Conservation (phyloP, 306 rosid species). For the Malus sylvestris region DNA sequence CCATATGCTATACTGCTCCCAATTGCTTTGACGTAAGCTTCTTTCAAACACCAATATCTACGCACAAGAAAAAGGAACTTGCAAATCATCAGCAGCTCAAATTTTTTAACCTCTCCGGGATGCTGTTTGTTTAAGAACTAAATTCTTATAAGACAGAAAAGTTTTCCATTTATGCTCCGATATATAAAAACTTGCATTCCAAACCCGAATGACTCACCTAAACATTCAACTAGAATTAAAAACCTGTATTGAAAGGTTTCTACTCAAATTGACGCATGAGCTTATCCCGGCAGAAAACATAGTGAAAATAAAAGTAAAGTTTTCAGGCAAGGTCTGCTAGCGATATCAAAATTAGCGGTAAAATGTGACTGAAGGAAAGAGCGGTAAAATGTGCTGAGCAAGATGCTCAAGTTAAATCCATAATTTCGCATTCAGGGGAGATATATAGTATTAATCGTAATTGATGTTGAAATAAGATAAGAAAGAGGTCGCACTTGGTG, state of each 20-base stretch:
- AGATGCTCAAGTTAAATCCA: too few relatives aligned
- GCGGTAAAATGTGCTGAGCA: too few relatives aligned
- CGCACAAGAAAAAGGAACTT: not conserved
- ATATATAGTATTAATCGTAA: not conserved
- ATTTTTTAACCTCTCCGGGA: not conserved
- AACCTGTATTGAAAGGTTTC: not conserved
- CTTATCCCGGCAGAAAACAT: not conserved
- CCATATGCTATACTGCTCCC: constrained; percentile 66
- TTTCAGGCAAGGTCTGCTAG: not conserved
- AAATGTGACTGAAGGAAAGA: not conserved
- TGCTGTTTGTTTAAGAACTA: not conserved
- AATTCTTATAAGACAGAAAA: too few relatives aligned
- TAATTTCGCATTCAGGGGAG: too few relatives aligned
- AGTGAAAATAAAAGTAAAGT: not conserved
- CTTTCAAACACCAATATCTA: constrained; percentile 90
- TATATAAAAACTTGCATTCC: not conserved
- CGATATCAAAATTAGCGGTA: not conserved
- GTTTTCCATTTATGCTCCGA: not conserved
- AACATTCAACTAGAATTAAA: not conserved
- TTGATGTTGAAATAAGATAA: not conserved
- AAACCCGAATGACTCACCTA: not conserved
- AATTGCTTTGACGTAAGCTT: constrained; percentile 80
- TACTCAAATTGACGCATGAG: not conserved
- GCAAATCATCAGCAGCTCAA: not conserved
- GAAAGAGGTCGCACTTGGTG: not conserved